Evolutionary conservation across 2,329 filamentous ascomycete genomes (phyloP), one percentile per base, ranked within the genome.

Genomic region (Coniella vitis): DNA sequence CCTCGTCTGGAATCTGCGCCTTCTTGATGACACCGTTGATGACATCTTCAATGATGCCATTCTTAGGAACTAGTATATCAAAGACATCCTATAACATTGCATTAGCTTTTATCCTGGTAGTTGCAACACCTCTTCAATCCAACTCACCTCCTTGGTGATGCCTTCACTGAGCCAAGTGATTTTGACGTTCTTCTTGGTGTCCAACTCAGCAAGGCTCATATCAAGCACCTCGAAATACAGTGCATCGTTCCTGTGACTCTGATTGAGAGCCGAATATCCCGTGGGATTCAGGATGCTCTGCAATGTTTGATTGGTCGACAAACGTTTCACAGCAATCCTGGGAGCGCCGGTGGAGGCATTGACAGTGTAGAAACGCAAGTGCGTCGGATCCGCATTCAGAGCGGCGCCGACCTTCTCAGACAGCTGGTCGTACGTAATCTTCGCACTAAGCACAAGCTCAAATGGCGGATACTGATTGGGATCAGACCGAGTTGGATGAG

Each of bases 161-260:
- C 93, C 93, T 55, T 98, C 93, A 36, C 84, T 86, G 39, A 98
- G 72, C 81, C 86, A 91, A 1, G 76, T 87, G 41, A 98, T 70
- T 65, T 87, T 91, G 55, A 97, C 71, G 49, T 73, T 81, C 72
- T 94, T 96, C 72, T 95, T 93, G 49, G 87, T 93, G 62, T 98
- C 93, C 38, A 95, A 75, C 65, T 98, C 94, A 20, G 87, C 86
- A 40, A 98, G 70, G 60, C 89, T 95, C 73, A 96, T 95, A 55
- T 98, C 93, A 36, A 98, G 71, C 22, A 97, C 81, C 65, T 98
- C 93, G 62, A 90, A 98, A 65, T 84, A 97, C 45, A 98, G 73
- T 1, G 85, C 81, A 65, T 97, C 91, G 17, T 77, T 69, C 47
- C 83, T 78, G 61, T 90, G 86, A 29, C 76, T 82, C 49, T 78